A percentile compares a stretch with the other conserved stretches of the same genome.
Evolutionary conservation across 176 grass and related monocot species (phyloP).

Genomic region (Chrysopogon serrulatus): DNA sequence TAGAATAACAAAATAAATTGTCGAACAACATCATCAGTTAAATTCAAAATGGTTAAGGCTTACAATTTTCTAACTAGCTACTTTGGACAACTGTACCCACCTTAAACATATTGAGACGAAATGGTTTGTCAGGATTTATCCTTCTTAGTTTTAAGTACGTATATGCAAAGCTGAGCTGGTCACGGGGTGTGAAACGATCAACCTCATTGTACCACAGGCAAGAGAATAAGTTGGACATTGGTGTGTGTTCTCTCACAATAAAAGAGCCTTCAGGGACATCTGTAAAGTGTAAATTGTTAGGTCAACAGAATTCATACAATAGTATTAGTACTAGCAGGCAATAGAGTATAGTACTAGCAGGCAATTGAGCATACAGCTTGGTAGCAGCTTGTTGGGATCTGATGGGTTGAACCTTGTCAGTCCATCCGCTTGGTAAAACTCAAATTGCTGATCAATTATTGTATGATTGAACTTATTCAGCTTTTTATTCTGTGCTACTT

Average conservation of each 20-base stretch:
- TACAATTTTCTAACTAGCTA: background rate
- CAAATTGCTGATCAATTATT: slow-evolving; percentile 94
- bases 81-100: slow-evolving; percentile 20
- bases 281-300: slow-evolving; percentile 30
- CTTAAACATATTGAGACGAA: slow-evolving; percentile 97
- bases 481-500: slow-evolving; percentile 96
- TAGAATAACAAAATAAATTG: background rate
- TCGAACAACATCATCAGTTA: background rate
- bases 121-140: slow-evolving; percentile 73
- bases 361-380: slow-evolving; percentile 71
- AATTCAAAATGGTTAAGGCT: background rate
- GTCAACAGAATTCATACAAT: background rate
- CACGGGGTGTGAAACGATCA: slow-evolving; percentile 90
- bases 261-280: slow-evolving; percentile 99
- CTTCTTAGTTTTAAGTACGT: slow-evolving; percentile 96
- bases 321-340: slow-evolving; percentile 32
- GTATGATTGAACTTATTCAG: slow-evolving; percentile 98
- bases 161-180: slow-evolving; percentile 99
- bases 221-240: slow-evolving; percentile 96
- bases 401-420: slow-evolving; percentile 72
- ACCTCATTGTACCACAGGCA: slow-evolving; percentile 99
- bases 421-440: slow-evolving; percentile 97
- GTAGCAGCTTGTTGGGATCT: slow-evolving; percentile 76
- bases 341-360: too few species aligned
- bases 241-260: slow-evolving; percentile 91